Evolutionary conservation across 345 rosid species (phyloP), one percentile per base, ranked within the genome.

Genomic region (Citropsis articulata): DNA sequence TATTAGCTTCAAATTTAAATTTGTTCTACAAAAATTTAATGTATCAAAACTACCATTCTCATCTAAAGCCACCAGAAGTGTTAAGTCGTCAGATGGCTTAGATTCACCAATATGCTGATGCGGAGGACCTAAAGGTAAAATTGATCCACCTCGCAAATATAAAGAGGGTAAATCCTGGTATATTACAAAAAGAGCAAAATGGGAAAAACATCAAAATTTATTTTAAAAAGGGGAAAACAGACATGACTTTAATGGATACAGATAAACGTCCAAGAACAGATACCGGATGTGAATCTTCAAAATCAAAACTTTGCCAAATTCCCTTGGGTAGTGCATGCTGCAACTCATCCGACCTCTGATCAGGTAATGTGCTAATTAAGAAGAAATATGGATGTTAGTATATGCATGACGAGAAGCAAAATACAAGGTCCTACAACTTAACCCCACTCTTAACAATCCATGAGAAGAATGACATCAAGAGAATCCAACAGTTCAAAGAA

Each of bases 221-320:
- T 55, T 55, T 31, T 8, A 73, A 18, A 28, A 79, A 53, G 45
- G 4, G 3, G 13, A 8, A 38, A 38, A 38, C 22, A 63, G 31
- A 76, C 28, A 5, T 12, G 25, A 27, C 55, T 35, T 35, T 50
- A 64, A 64, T 36, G 60, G 59, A 79, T 73, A 53, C 18, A 72
- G 19, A 56, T 60, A 25, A 60, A 53, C 71, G 59, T 48, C 63
- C 22, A 53, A 61, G 9, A 73, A 75, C 31, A 40, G 65, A 80
- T 94, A 94, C 98, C 87, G 90, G 97, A 84, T 93, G 97, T 66
- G 92, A 81, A 84, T 95, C 98, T 61, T 90, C 89, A 64, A 95
- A 92, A 83, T 92, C 94, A 77, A 93, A 93, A 82, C 84, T 89
- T 84, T 81, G 77, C 98, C 98, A 95, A 73, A 78, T 91, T 86